These are phyloP conservation scores for Monosporascus ibericus DNA, from an alignment of 2,329 filamentous ascomycete species.

Conservation along the genomic window DNA sequence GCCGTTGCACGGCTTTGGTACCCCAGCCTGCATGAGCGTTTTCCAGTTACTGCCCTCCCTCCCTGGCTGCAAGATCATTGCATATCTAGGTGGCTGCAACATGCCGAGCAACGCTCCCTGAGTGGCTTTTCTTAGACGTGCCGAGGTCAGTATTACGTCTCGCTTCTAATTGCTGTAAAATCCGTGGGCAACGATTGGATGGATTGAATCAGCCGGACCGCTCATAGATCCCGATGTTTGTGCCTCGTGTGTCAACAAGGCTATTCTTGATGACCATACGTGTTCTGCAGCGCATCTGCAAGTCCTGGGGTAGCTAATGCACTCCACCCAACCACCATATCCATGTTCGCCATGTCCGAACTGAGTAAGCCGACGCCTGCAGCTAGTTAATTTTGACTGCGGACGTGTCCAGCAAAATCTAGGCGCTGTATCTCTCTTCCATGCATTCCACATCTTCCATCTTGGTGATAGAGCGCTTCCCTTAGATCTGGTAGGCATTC, in stretches of 20 bases:
- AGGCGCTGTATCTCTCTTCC: neutral
- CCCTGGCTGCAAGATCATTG: neutral
- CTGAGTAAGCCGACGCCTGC: neutral
- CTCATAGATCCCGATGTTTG: neutral
- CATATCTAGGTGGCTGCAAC: neutral
- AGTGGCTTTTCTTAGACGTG: neutral
- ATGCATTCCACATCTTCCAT: neutral
- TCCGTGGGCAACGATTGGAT: neutral
- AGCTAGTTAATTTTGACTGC: neutral
- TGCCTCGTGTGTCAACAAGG: neutral
- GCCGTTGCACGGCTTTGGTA: neutral
- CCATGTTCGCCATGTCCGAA: neutral
- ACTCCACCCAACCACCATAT: neutral
- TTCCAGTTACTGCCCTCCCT: constrained; percentile 11
- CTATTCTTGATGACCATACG: neutral
- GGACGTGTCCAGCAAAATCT: neutral
- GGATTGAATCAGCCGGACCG: neutral
- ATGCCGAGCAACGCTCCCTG: too few relatives aligned
- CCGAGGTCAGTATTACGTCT: neutral
- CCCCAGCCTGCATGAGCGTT: constrained; percentile 12
- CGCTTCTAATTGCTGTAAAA: neutral
- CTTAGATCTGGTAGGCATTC: neutral
- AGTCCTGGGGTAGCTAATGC: neutral
- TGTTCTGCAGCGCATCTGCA: neutral
- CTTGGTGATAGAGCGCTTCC: neutral